These are phyloP conservation scores for Drechmeria coniospora DNA, from an alignment of 2,329 filamentous ascomycete species.

Conservation along the genomic window DNA sequence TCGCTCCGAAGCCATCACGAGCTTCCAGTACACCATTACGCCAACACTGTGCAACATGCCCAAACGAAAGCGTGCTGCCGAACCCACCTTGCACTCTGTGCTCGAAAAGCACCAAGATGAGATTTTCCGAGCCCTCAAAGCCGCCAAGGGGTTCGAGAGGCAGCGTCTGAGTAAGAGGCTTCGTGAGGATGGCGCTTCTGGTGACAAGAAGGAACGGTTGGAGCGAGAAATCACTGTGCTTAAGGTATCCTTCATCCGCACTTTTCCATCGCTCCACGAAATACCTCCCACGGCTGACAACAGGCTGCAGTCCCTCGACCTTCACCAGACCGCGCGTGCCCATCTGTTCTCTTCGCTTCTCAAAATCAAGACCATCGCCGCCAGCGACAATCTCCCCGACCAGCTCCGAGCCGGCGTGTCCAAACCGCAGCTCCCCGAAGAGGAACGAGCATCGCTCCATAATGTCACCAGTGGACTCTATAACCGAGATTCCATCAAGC, in stretches of 20 bases:
- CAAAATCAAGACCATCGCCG: slow-evolving; percentile 36
- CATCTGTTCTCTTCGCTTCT: slow-evolving; percentile 40
- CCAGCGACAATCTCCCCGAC: slow-evolving; percentile 32
- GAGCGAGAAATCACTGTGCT: slow-evolving; percentile 43
- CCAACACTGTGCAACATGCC: slow-evolving; percentile 24
- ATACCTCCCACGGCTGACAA: neutral
- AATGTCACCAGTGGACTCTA: slow-evolving; percentile 45
- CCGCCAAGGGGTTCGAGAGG: slow-evolving; percentile 60
- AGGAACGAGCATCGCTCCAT: slow-evolving; percentile 35
- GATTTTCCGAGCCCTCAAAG: slow-evolving; percentile 52
- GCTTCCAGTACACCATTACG: neutral
- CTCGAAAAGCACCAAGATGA: slow-evolving; percentile 42
- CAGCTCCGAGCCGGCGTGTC: slow-evolving; percentile 29
- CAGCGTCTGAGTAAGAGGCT: slow-evolving; percentile 55
- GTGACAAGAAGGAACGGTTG: slow-evolving; percentile 41
- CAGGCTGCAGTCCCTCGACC: slow-evolving; percentile 33
- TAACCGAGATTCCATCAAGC: slow-evolving; percentile 34
- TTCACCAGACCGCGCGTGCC: slow-evolving; percentile 39
- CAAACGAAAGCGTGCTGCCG: slow-evolving; percentile 39
- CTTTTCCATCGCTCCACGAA: too few species aligned
- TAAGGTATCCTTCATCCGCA: slow-evolving; percentile 33
- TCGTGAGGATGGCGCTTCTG: slow-evolving; percentile 26
- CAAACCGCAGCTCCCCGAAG: slow-evolving; percentile 35
- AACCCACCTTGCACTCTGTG: slow-evolving; percentile 30
- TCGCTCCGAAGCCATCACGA: too few species aligned